Conservation (phyloP, 768 basidiomycete species). For the Goffeauzyma gilvescens region DNA sequence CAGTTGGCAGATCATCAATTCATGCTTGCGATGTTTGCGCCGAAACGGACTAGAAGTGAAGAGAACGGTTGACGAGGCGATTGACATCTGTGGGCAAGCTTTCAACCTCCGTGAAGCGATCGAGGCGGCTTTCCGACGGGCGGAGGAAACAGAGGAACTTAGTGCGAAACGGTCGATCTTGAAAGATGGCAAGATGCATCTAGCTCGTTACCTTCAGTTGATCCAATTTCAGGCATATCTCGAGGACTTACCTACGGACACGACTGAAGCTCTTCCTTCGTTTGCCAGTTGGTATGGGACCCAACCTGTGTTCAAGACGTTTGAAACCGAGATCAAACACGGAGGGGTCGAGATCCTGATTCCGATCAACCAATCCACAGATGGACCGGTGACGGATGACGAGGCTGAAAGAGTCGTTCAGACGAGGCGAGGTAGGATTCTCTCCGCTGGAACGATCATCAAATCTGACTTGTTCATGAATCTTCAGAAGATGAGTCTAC, state of each 20-base stretch:
- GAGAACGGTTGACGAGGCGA: conserved; percentile 38
- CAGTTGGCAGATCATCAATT: conserved; percentile 50
- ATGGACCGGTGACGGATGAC: conserved; percentile 64
- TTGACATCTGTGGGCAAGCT: conserved; percentile 66
- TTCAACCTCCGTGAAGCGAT: conserved; percentile 76
- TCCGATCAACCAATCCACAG: conserved; percentile 48
- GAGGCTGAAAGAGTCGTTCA: conserved; percentile 74
- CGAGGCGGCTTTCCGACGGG: conserved; percentile 56
- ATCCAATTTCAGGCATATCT: conserved; percentile 81
- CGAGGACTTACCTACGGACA: conserved; percentile 61
- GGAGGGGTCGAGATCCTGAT: conserved; percentile 63
- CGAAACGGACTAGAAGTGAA: conserved; percentile 75
- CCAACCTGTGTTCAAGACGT: conserved; percentile 84
- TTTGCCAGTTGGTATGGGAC: conserved; percentile 57
- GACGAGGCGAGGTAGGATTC: conserved; percentile 62
- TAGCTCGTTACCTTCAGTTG: conserved; percentile 66
- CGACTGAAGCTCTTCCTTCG: conserved; percentile 36
- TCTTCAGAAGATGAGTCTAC: conserved; percentile 85
- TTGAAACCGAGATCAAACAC: conserved; percentile 67
- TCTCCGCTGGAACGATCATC: conserved; percentile 50
- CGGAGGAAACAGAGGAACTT: conserved; percentile 59
- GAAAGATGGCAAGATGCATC: conserved; percentile 60
- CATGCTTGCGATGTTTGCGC: conserved; percentile 51
- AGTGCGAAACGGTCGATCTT: conserved; percentile 47
- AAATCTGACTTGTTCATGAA: conserved; percentile 41